Evolutionary conservation across 2,329 filamentous ascomycete genomes (phyloP).

Genomic region (Diaporthe aspalathi): DNA sequence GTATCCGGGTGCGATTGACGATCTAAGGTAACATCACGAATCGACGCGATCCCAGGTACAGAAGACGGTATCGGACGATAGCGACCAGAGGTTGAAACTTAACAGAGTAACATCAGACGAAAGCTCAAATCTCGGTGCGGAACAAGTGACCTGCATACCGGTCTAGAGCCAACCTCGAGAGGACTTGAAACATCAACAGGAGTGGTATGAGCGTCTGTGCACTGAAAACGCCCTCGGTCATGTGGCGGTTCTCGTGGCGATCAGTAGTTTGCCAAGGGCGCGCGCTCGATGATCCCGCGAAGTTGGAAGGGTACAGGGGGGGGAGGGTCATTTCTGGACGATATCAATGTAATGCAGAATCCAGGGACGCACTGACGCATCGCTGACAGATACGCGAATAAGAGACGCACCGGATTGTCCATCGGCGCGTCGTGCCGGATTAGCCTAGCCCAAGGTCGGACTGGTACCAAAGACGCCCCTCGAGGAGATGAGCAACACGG

Average conservation of each 20-base stretch:
- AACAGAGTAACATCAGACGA: neutral
- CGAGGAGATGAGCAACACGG: neutral
- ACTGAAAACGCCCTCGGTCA: neutral
- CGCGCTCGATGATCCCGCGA: constrained; percentile 11
- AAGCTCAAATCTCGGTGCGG: constrained; percentile 12
- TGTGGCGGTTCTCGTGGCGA: neutral
- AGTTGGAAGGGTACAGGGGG: neutral
- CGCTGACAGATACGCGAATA: neutral
- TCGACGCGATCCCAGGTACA: constrained; percentile 1
- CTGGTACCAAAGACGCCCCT: neutral
- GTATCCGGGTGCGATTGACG: constrained; percentile 9
- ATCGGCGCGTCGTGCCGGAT: neutral
- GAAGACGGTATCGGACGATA: constrained; percentile 1
- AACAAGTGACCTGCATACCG: neutral
- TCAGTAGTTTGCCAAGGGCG: constrained; percentile 18
- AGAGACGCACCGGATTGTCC: too few relatives aligned
- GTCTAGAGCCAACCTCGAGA: neutral
- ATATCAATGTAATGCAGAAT: neutral
- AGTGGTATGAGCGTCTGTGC: constrained; percentile 17
- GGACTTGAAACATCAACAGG: neutral
- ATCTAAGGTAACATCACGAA: constrained; percentile 17
- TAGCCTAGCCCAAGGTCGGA: neutral
- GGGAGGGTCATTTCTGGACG: neutral
- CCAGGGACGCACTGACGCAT: constrained; percentile 10
- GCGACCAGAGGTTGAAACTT: constrained; percentile 9